These are phyloP conservation scores for Clavispora phyllophila DNA, from an alignment of 805 yeast species.

Conservation along the genomic window DNA sequence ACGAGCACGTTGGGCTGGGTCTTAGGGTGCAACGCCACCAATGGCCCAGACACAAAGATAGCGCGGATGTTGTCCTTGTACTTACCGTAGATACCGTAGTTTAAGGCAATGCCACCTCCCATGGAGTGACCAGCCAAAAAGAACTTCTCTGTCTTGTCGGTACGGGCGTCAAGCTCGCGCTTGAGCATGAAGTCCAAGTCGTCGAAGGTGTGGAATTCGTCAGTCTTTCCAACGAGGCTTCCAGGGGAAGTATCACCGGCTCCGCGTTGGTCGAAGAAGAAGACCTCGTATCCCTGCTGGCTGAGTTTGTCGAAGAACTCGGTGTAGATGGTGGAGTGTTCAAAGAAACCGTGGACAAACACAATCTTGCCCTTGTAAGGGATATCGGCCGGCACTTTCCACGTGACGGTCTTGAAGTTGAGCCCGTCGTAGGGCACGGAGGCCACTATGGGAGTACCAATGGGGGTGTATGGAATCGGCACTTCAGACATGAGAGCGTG, in stretches of 20 bases:
- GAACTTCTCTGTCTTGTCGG: slow-evolving; percentile 32
- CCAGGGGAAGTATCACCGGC: slow-evolving; percentile 62
- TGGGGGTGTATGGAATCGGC: slow-evolving; percentile 31
- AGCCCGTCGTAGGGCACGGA: slow-evolving; percentile 34
- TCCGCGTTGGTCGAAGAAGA: slow-evolving; percentile 72
- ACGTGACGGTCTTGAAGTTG: slow-evolving; percentile 36
- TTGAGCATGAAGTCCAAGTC: slow-evolving; percentile 59
- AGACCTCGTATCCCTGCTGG: slow-evolving; percentile 54
- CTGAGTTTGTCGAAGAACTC: slow-evolving; percentile 51
- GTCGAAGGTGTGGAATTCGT: slow-evolving; percentile 50
- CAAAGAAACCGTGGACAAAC: slow-evolving; percentile 71
- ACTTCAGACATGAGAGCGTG: slow-evolving; percentile 1
- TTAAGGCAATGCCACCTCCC: slow-evolving; percentile 74
- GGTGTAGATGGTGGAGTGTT: slow-evolving; percentile 45
- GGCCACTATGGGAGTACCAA: slow-evolving; percentile 24
- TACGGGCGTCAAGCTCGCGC: slow-evolving; percentile 32
- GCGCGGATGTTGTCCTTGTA: slow-evolving; percentile 42
- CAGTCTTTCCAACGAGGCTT: slow-evolving; percentile 48
- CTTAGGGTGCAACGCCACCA: slow-evolving; percentile 51
- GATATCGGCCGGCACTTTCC: slow-evolving; percentile 33
- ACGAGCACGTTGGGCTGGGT: slow-evolving; percentile 49
- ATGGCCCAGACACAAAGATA: slow-evolving; percentile 54
- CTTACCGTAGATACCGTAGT: slow-evolving; percentile 56
- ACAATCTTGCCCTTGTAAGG: slow-evolving; percentile 49
- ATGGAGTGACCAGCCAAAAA: slow-evolving; percentile 67